These are phyloP conservation scores for Colletotrichum sp. DNA, from an alignment of 2,329 filamentous ascomycete genomes.

Conservation along the genomic window DNA sequence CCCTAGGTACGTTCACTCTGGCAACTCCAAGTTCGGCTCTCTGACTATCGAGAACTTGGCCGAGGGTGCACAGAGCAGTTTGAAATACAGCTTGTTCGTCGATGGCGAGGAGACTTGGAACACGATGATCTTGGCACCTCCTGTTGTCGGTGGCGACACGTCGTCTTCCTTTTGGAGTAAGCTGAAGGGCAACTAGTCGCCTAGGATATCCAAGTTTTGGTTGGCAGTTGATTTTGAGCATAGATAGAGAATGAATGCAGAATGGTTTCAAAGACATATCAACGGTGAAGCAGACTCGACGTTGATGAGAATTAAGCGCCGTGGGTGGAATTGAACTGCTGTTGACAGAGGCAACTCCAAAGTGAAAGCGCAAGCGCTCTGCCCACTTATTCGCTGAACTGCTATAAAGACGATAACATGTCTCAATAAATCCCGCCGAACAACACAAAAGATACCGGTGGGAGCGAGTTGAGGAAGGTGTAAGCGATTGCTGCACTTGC, in stretches of 20 bases:
- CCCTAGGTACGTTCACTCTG: constrained; percentile 75
- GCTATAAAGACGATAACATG: not conserved
- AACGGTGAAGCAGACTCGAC: not conserved
- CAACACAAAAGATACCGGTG: not conserved
- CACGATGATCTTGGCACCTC: constrained; percentile 56
- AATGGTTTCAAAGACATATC: not conserved
- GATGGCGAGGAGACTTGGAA: constrained; percentile 84
- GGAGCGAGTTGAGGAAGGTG: not conserved
- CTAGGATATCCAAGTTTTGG: not conserved
- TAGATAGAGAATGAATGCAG: not conserved
- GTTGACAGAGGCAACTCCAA: not conserved
- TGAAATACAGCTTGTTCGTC: constrained; percentile 83
- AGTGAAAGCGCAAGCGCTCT: not conserved
- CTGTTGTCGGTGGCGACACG: constrained; percentile 35
- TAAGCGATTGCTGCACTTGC: not conserved
- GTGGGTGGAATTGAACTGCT: not conserved
- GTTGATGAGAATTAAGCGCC: not conserved
- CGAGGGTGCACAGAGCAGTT: constrained; percentile 69
- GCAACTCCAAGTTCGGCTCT: constrained; percentile 87
- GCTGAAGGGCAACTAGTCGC: constrained; percentile 30
- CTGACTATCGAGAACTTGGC: constrained; percentile 77
- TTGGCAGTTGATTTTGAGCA: not conserved
- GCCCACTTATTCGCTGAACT: not conserved
- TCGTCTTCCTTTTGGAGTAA: constrained; percentile 53
- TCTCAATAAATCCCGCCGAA: not conserved